These are phyloP conservation scores for Scleroderma bovista DNA, from an alignment of 768 basidiomycete species.

Conservation along the genomic window DNA sequence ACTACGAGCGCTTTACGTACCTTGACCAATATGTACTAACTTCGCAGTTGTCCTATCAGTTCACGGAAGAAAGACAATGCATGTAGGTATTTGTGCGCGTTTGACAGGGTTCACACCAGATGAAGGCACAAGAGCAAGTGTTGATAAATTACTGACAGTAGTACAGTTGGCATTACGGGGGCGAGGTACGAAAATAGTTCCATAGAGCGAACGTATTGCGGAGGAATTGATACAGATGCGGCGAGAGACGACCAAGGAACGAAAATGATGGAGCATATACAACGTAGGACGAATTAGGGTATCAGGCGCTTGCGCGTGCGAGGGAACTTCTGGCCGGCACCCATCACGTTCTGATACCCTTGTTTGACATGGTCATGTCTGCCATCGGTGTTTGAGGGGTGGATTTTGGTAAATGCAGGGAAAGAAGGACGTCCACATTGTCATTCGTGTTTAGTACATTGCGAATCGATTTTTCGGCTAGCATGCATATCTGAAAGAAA, in stretches of 20 bases:
- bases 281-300: constrained; percentile 2
- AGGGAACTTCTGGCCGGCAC: not conserved
- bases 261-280: not conserved
- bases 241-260: not conserved
- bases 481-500: constrained; percentile 53
- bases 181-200: not conserved
- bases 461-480: constrained; percentile 65
- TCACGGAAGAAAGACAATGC: too few species aligned
- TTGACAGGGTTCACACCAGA: not conserved
- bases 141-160: constrained; percentile 17
- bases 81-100: too few species aligned
- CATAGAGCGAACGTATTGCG: constrained; percentile 10
- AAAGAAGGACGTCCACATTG: constrained; percentile 60
- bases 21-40: too few species aligned
- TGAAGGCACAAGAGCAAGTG: not conserved
- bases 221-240: constrained; percentile 24
- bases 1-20: too few species aligned
- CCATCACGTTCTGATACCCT: constrained; percentile 23
- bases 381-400: constrained; percentile 11
- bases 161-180: constrained; percentile 14
- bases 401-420: constrained; percentile 44
- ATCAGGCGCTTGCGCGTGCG: not conserved
- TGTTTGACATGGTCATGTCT: constrained; percentile 11
- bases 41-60: too few species aligned
- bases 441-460: constrained; percentile 65